These are phyloP conservation scores for Metahyphopichia silvanorum DNA, from an alignment of 805 yeast species.

Conservation along the genomic window DNA sequence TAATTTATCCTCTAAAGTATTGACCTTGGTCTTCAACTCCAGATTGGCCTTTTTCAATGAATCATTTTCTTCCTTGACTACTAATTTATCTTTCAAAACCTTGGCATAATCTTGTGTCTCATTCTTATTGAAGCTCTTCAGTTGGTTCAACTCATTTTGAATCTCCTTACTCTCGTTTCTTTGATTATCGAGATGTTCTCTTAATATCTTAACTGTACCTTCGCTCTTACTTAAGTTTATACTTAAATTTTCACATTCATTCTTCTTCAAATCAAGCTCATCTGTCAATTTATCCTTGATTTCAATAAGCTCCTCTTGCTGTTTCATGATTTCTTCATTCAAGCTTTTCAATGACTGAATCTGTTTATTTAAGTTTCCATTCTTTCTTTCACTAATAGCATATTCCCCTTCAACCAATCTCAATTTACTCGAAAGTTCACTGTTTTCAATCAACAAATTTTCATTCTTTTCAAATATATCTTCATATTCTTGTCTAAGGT, in stretches of 20 bases:
- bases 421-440: slow-evolving; percentile 22
- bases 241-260: slow-evolving; percentile 21
- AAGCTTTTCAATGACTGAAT: slow-evolving; percentile 54
- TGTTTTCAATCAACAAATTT: slow-evolving; percentile 27
- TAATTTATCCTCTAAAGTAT: slow-evolving; percentile 45
- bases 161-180: slow-evolving; percentile 30
- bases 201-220: slow-evolving; percentile 25
- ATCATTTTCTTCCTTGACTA: slow-evolving; percentile 64
- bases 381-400: slow-evolving; percentile 33
- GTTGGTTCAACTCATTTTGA: slow-evolving; percentile 31
- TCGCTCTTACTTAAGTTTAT: slow-evolving; percentile 22
- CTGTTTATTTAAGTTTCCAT: slow-evolving; percentile 41
- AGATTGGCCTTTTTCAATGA: slow-evolving; percentile 54
- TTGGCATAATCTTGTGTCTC: slow-evolving; percentile 35
- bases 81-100: slow-evolving; percentile 49
- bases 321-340: slow-evolving; percentile 57
- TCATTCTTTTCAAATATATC: slow-evolving; percentile 42
- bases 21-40: slow-evolving; percentile 45
- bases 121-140: slow-evolving; percentile 20
- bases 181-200: slow-evolving; percentile 32
- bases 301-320: slow-evolving; percentile 58
- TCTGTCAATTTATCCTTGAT: slow-evolving; percentile 28
- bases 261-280: slow-evolving; percentile 22
- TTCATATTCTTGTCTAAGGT: slow-evolving; percentile 27
- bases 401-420: slow-evolving; percentile 32